Evolutionary conservation across 495 filamentous ascomycete species (phyloP).

Genomic region (Recurvomyces mirabilis): DNA sequence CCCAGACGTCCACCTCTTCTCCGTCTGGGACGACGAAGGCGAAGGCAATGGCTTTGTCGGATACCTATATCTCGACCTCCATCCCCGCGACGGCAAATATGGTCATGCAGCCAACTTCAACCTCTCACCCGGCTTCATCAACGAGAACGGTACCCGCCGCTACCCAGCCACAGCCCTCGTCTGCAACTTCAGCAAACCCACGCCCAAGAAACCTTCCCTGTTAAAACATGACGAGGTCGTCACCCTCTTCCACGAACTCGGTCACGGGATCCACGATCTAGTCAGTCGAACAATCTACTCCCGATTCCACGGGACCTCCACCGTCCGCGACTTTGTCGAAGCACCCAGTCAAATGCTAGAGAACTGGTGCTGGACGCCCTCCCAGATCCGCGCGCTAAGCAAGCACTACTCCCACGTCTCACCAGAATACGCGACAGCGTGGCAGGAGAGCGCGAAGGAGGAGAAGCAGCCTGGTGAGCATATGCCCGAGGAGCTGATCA

Average conservation of each 20-base stretch:
- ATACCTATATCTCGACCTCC: slow-evolving; percentile 60
- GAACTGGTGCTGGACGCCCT: slow-evolving; percentile 67
- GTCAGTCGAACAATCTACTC: slow-evolving; percentile 55
- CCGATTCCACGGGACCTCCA: slow-evolving; percentile 63
- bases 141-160: slow-evolving; percentile 31
- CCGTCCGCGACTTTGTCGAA: slow-evolving; percentile 63
- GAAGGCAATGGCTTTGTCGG: slow-evolving; percentile 58
- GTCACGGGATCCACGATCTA: slow-evolving; percentile 66
- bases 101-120: slow-evolving; percentile 42
- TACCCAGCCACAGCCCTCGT: slow-evolving; percentile 62
- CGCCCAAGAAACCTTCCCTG: slow-evolving; percentile 56
- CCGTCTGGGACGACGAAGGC: slow-evolving; percentile 57
- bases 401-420: slow-evolving; percentile 54
- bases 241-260: slow-evolving; percentile 64
- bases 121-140: slow-evolving; percentile 32
- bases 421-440: slow-evolving; percentile 46
- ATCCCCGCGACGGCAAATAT: slow-evolving; percentile 57
- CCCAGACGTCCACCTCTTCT: slow-evolving; percentile 56
- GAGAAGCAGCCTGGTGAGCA: slow-evolving; percentile 36
- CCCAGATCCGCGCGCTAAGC: slow-evolving; percentile 54
- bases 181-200: slow-evolving; percentile 62
- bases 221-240: slow-evolving; percentile 62
- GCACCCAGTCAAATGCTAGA: slow-evolving; percentile 64
- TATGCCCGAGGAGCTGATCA: slow-evolving; percentile 53
- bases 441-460: slow-evolving; percentile 37